A percentile compares a stretch with the other conserved stretches of the same genome.
These are phyloP conservation scores for Phytopythium chamaehyphon DNA, from an alignment of 352 stramenopile genomes.

Conservation along the genomic window DNA sequence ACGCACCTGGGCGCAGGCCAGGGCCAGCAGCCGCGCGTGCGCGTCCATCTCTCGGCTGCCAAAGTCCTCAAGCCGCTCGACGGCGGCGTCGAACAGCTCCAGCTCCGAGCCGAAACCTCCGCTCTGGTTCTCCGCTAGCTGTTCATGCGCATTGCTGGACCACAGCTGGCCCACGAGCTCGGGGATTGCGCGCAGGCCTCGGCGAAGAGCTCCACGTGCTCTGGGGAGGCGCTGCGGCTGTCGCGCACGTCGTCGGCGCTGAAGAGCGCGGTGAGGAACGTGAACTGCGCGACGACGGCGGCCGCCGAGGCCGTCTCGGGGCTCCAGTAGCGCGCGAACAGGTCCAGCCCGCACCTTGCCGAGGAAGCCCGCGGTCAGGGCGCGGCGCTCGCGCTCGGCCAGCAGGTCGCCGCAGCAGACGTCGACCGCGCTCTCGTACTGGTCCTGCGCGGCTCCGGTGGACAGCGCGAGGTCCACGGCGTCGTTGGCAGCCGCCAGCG, in stretches of 20 bases:
- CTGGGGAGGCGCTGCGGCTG: background rate
- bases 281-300: slow-evolving; percentile 2
- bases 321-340: slow-evolving; percentile 7
- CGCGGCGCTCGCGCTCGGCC: background rate
- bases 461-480: background rate
- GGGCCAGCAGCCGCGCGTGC: slow-evolving; percentile 1
- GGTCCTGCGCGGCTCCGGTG: background rate
- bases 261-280: slow-evolving; percentile 5
- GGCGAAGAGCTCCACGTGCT: background rate
- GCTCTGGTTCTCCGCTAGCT: background rate
- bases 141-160: background rate
- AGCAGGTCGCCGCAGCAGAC: slow-evolving; percentile 1
- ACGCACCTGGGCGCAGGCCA: slow-evolving; percentile 2
- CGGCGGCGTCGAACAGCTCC: background rate
- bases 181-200: background rate
- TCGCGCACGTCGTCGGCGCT: slow-evolving; percentile 4
- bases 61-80: background rate
- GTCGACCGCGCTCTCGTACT: background rate
- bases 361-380: background rate
- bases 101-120: background rate
- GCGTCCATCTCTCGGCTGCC: background rate
- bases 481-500: background rate
- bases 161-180: slow-evolving; percentile 2
- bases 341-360: slow-evolving; percentile 2
- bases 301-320: background rate